Percentiles rank a stretch among this genome's conserved stretches.
phyloP scores from a whole-genome alignment of 2,329 filamentous ascomycete genomes.

The Aspergillus sp. region DNA sequence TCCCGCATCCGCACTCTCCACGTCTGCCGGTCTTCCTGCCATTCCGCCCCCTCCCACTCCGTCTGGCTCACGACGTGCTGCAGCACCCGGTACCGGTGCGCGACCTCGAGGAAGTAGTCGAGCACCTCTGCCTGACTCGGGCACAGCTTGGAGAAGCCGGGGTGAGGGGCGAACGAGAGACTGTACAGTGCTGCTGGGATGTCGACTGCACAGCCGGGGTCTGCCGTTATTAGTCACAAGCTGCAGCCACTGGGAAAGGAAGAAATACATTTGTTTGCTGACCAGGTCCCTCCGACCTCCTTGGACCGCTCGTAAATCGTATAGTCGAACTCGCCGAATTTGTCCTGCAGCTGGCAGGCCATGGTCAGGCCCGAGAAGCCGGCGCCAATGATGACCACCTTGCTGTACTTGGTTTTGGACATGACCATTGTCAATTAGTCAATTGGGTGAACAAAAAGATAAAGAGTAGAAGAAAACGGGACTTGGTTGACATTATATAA shows the following conservation, averaged over 20 bases:
- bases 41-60: conserved; percentile 8
- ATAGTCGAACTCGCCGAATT: conserved; percentile 8
- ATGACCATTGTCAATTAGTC: background rate
- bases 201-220: conserved; percentile 12
- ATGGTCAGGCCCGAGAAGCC: conserved; percentile 12
- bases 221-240: background rate
- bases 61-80: conserved; percentile 6
- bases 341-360: conserved; percentile 12
- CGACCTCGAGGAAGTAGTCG: conserved; percentile 1
- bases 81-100: background rate
- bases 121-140: conserved; percentile 8
- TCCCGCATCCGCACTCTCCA: conserved; percentile 8
- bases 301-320: conserved; percentile 10
- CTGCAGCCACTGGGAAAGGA: background rate
- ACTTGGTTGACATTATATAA: background rate
- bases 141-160: conserved; percentile 7
- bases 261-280: conserved; percentile 6
- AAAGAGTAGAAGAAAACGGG: background rate
- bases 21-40: conserved; percentile 10
- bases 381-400: conserved; percentile 14
- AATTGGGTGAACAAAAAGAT: too few relatives aligned
- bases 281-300: conserved; percentile 11
- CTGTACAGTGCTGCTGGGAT: conserved; percentile 10
- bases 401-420: background rate
- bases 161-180: conserved; percentile 10